A percentile compares a stretch with the other conserved stretches of the same genome.
Evolutionary conservation across 179 eudicot species (phyloP).

Genomic region (Spinacia oleracea): DNA sequence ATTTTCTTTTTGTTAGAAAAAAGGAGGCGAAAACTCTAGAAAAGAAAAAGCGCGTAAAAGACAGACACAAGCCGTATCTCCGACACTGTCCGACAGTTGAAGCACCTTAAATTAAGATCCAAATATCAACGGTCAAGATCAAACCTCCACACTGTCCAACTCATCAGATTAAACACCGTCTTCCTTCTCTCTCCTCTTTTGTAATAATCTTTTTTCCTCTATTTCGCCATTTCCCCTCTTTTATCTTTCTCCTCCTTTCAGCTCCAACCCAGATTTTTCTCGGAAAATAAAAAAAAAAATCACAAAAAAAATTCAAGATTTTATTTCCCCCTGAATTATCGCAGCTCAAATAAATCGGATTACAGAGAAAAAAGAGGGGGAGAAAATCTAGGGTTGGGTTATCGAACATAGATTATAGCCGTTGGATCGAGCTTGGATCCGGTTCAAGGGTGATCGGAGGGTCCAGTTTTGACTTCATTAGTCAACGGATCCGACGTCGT

Average conservation of each 20-base stretch:
- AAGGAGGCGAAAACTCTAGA: not conserved
- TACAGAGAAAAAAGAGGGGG: not conserved
- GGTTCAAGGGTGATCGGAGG: conserved; percentile 4
- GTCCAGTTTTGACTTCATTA: conserved; percentile 6
- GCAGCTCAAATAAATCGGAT: conserved; percentile 13
- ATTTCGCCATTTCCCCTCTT: not conserved
- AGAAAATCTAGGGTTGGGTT: conserved; percentile 8
- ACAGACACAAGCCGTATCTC: not conserved
- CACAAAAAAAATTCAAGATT: not conserved
- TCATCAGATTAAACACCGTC: not conserved
- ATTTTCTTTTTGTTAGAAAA: too few relatives aligned
- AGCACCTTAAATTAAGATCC: conserved; percentile 5
- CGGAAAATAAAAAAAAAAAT: not conserved
- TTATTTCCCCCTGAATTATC: conserved; percentile 3
- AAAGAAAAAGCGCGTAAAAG: conserved; percentile 7
- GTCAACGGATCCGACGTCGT: conserved; percentile 26
- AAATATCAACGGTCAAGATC: conserved; percentile 24
- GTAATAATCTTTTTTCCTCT: not conserved
- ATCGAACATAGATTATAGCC: not conserved
- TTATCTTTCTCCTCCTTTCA: not conserved
- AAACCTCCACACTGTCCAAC: not conserved
- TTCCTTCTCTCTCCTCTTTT: not conserved
- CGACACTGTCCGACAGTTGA: conserved; percentile 8
- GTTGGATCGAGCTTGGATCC: conserved; percentile 27
- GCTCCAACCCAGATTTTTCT: conserved; percentile 8